These are phyloP conservation scores for Leishmania tropica DNA, from an alignment of 208 protist genomes.

Conservation along the genomic window DNA sequence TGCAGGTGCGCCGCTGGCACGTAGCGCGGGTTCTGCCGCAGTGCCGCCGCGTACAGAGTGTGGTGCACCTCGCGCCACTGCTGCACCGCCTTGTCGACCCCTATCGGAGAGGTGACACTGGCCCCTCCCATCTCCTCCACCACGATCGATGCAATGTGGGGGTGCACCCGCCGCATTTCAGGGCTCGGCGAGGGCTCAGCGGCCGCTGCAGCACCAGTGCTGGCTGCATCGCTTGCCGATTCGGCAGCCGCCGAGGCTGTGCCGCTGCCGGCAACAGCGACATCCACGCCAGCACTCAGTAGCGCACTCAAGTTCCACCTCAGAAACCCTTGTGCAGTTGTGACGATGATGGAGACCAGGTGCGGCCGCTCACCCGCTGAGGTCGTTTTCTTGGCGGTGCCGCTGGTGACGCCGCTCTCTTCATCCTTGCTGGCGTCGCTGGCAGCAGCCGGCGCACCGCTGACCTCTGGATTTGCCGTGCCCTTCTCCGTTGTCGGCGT, in stretches of 20 bases:
- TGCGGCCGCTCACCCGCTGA: constrained; percentile 11
- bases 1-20: constrained; percentile 12
- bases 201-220: background rate
- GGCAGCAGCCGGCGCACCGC: background rate
- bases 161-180: constrained; percentile 17
- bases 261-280: background rate
- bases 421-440: constrained; percentile 9
- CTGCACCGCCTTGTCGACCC: constrained; percentile 23
- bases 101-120: background rate
- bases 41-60: constrained; percentile 2
- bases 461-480: background rate
- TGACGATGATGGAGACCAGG: constrained; percentile 28
- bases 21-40: constrained; percentile 28
- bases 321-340: constrained; percentile 29
- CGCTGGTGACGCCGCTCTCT: background rate
- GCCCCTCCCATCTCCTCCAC: constrained; percentile 41
- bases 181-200: background rate
- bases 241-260: background rate
- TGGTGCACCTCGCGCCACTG: constrained; percentile 25
- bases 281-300: constrained; percentile 25
- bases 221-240: background rate
- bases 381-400: background rate
- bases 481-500: background rate
- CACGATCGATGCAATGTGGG: constrained; percentile 43
- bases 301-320: constrained; percentile 27